Base-by-base conservation (phyloP, 2,329 filamentous ascomycete genomes). In the Colletotrichum horii region DNA sequence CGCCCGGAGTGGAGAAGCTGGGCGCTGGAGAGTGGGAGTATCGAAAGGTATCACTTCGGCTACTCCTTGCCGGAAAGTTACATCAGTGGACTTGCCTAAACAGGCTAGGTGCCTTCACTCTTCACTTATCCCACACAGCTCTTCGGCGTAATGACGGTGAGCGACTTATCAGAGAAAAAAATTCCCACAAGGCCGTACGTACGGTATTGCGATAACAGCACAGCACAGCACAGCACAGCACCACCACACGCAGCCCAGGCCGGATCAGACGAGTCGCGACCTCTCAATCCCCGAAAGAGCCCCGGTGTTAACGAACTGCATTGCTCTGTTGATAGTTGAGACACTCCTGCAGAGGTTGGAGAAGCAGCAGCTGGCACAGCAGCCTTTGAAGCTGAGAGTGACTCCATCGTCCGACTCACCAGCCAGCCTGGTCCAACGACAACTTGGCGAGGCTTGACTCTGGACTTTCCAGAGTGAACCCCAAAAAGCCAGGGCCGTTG, bases 91-190 rank as follows among this genome's bases (percentile, higher is more conserved):
- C 73, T 56, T 73, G 8, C 26, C 24, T 19, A 67, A 64, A 16
- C 28, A 15, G 68, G 64, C 62, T 67, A 72, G 69, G 24, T 26
- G 36, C 64, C 64, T 62, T 60, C 60, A 22, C 34, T 24, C 48
- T 72, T 61, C 36, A 62, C 55, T 69, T 24, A 62, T 56, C 62
- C 61, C 68, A 30, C 55, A 72, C 58, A 75, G 43, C 34, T 34
- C 28, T 4, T 60, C 56, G 24, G 28, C 43, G 66, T 48, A 36
- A 65, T 74, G 6, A 74, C 32, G 34, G 71, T 58, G 66, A 61
- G 70, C 56, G 62, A 73, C 62, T 68, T 67, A 68, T 64, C 70
- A 36, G 71, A 55, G 60, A 66, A 73, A 67, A 71, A 48, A 58
- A 66, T 30, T 75, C 62, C 68, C 62, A 72, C 32, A 52, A 22